phyloP scores from a whole-genome alignment of 2,329 filamentous ascomycete genomes.

The Scedosporium aurantiacum region DNA sequence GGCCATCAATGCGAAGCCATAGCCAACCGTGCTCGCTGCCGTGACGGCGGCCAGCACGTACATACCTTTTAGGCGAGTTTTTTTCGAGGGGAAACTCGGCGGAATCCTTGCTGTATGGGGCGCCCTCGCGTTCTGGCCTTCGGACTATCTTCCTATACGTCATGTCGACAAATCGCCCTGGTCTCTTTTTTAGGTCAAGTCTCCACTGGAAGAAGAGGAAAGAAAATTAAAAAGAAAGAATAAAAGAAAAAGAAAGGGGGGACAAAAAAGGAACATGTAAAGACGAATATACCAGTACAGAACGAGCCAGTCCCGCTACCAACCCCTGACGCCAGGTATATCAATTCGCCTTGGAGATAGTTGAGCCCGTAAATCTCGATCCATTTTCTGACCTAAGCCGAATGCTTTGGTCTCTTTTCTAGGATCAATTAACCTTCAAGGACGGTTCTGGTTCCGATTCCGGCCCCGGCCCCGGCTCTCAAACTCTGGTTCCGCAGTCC shows the following conservation, averaged over 20 bases:
- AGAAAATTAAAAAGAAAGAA: too few relatives aligned
- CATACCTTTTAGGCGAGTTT: not conserved
- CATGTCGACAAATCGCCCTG: not conserved
- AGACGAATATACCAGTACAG: not conserved
- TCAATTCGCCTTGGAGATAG: constrained; percentile 10
- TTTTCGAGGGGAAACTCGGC: constrained; percentile 4
- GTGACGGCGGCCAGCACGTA: constrained; percentile 5
- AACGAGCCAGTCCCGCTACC: constrained; percentile 2
- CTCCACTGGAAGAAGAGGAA: too few relatives aligned
- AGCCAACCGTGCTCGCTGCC: not conserved
- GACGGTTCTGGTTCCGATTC: too few relatives aligned
- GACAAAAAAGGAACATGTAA: not conserved
- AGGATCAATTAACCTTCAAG: too few relatives aligned
- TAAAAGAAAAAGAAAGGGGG: too few relatives aligned
- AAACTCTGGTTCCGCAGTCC: too few relatives aligned
- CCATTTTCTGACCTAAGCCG: not conserved
- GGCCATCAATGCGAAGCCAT: not conserved
- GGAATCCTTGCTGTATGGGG: constrained; percentile 3
- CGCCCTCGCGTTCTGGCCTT: not conserved
- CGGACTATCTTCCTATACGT: not conserved
- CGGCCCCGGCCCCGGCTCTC: too few relatives aligned
- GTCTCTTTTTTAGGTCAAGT: too few relatives aligned
- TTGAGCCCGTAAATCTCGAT: constrained; percentile 11
- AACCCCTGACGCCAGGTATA: constrained; percentile 10
- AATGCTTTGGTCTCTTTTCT: too few relatives aligned